These are phyloP conservation scores for Axilococcus clingmanii DNA, from an alignment of 139 green algal species.

Conservation along the genomic window DNA sequence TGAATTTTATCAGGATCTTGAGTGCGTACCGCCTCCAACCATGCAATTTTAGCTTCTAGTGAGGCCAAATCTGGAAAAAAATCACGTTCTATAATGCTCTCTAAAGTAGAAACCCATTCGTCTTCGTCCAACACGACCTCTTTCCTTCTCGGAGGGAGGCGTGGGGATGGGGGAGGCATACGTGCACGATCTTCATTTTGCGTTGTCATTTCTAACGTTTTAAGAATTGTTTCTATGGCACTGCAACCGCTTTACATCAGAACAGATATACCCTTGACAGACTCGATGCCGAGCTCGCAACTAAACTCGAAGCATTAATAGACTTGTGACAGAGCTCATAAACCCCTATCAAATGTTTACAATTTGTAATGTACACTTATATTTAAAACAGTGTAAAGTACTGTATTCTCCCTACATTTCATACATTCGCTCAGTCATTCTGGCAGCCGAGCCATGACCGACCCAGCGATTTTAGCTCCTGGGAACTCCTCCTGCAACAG, in stretches of 20 bases:
- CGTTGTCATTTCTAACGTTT: neutral
- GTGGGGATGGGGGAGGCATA: constrained; percentile 16
- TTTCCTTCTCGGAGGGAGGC: constrained; percentile 9
- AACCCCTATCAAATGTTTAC: neutral
- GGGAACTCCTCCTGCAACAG: no score
- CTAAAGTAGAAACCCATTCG: constrained; percentile 56
- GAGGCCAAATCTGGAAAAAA: constrained; percentile 85
- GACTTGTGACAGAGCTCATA: neutral
- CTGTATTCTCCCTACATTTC: no score
- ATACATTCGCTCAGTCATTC: no score
- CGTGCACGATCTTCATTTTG: neutral
- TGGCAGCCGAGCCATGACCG: no score
- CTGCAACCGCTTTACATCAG: no score
- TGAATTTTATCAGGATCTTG: constrained; percentile 49
- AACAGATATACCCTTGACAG: no score
- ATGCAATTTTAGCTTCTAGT: constrained; percentile 76
- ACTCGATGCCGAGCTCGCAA: no score
- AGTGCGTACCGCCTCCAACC: constrained; percentile 68
- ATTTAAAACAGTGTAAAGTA: no score
- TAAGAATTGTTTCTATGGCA: no score
- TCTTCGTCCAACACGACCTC: constrained; percentile 52
- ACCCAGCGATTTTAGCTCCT: no score
- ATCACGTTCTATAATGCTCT: constrained; percentile 85
- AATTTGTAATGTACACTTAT: neutral
- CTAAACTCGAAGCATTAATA: no score